Evolutionary conservation across 2,329 filamentous ascomycete genomes (phyloP).

Genomic region (Plenodomus lindquistii): DNA sequence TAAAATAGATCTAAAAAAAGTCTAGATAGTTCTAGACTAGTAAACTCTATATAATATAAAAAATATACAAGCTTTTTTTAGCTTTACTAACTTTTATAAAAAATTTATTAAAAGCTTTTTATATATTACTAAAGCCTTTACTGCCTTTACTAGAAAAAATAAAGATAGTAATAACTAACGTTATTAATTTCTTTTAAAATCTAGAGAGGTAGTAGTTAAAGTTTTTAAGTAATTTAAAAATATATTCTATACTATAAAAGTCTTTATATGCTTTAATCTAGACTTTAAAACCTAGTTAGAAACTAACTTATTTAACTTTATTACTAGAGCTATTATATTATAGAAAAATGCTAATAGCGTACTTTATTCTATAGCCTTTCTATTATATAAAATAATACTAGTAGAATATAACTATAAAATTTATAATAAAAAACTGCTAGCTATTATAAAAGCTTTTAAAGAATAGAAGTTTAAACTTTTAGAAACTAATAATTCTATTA

Average conservation of each 20-base stretch:
- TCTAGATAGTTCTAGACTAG: constrained; percentile 24
- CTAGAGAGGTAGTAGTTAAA: neutral
- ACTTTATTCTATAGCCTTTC: constrained; percentile 20
- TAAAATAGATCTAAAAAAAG: constrained; percentile 7
- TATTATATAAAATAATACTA: constrained; percentile 23
- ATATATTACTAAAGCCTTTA: constrained; percentile 1
- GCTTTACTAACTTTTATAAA: constrained; percentile 42
- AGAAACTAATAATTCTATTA: constrained; percentile 17
- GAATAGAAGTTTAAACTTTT: constrained; percentile 15
- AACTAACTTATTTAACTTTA: constrained; percentile 21
- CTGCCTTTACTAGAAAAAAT: neutral
- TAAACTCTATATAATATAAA: constrained; percentile 14
- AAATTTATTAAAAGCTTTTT: constrained; percentile 28
- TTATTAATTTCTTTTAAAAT: neutral
- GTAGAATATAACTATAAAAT: constrained; percentile 41
- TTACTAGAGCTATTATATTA: constrained; percentile 6
- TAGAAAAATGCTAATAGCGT: constrained; percentile 10
- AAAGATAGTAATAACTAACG: neutral
- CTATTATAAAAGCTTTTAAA: constrained; percentile 35
- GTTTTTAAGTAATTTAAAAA: constrained; percentile 15
- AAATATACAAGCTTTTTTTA: constrained; percentile 30
- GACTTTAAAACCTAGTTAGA: constrained; percentile 18
- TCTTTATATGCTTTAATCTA: constrained; percentile 22
- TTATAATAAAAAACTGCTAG: constrained; percentile 44
- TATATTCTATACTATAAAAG: constrained; percentile 13